Percentiles rank a stretch among this genome's conserved stretches.
These are phyloP conservation scores for Rhodotorula sp. DNA, from an alignment of 1,284 basidiomycete genomes.

Conservation along the genomic window DNA sequence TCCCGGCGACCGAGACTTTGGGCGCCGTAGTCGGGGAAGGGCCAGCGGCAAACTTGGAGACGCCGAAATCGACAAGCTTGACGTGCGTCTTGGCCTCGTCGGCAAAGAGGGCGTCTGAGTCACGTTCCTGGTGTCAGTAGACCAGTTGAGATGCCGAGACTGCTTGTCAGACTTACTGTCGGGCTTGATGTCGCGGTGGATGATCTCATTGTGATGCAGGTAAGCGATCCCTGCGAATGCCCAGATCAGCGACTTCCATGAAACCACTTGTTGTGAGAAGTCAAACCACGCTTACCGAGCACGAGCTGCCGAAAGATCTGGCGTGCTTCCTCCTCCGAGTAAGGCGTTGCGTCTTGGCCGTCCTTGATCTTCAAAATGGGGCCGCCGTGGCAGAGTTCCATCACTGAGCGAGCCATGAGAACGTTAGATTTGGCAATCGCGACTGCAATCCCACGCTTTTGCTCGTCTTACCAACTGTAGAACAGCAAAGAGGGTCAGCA, in stretches of 20 bases:
- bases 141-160: background rate
- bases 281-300: constrained; percentile 50
- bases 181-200: constrained; percentile 50
- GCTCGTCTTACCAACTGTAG: constrained; percentile 14
- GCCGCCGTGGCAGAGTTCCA: constrained; percentile 56
- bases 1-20: constrained; percentile 50
- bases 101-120: constrained; percentile 56
- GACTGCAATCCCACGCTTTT: no score
- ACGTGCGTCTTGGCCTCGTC: constrained; percentile 50
- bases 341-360: constrained; percentile 44
- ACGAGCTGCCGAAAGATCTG: constrained; percentile 58
- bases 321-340: constrained; percentile 47
- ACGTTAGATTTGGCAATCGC: no score
- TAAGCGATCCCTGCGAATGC: constrained; percentile 48
- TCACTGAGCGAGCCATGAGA: constrained; percentile 44
- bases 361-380: constrained; percentile 53
- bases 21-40: background rate
- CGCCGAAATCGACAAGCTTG: constrained; percentile 59
- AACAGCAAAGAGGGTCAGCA: background rate
- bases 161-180: constrained; percentile 43
- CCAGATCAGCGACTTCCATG: background rate
- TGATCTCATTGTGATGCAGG: constrained; percentile 57
- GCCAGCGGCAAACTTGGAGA: constrained; percentile 57
- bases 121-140: background rate
- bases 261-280: no score